These are phyloP conservation scores for Teratosphaeria nubilosa DNA, from an alignment of 2,329 filamentous ascomycete genomes.

Conservation along the genomic window DNA sequence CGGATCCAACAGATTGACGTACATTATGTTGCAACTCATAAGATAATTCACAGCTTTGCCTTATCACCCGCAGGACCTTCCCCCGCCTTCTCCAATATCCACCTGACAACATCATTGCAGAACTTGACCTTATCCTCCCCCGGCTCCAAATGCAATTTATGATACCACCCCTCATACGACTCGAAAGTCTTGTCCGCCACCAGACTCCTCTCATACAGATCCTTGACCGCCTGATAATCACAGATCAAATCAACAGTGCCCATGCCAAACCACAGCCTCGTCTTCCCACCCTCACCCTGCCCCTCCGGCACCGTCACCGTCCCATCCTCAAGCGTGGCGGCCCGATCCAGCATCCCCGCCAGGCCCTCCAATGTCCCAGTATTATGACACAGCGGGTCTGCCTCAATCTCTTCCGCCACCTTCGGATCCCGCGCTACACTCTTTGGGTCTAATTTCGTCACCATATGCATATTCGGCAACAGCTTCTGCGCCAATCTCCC, in stretches of 20 bases:
- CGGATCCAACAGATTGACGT: too few species aligned
- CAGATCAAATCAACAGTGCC: conserved; percentile 65
- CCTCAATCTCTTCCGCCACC: conserved; percentile 49
- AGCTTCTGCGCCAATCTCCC: conserved; percentile 60
- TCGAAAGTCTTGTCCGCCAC: conserved; percentile 61
- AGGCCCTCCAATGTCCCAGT: conserved; percentile 79
- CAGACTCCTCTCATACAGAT: neutral
- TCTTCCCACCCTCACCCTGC: conserved; percentile 44
- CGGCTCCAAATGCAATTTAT: conserved; percentile 45
- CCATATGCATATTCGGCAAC: conserved; percentile 57
- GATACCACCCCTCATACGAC: conserved; percentile 66
- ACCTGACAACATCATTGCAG: conserved; percentile 23
- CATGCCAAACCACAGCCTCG: conserved; percentile 58
- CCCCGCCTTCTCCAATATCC: conserved; percentile 21
- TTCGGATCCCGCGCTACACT: conserved; percentile 58
- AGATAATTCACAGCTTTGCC: neutral
- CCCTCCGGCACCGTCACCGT: conserved; percentile 36
- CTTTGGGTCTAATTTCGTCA: conserved; percentile 53
- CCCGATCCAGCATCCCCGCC: conserved; percentile 66
- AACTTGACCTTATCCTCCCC: conserved; percentile 26
- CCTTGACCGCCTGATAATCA: conserved; percentile 47
- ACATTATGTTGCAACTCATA: too few species aligned
- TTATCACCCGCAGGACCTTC: neutral
- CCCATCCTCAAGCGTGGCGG: conserved; percentile 49
- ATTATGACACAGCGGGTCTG: conserved; percentile 67